phyloP scores from a whole-genome alignment of 2,329 filamentous ascomycete species.

The Helotiales sp. region DNA sequence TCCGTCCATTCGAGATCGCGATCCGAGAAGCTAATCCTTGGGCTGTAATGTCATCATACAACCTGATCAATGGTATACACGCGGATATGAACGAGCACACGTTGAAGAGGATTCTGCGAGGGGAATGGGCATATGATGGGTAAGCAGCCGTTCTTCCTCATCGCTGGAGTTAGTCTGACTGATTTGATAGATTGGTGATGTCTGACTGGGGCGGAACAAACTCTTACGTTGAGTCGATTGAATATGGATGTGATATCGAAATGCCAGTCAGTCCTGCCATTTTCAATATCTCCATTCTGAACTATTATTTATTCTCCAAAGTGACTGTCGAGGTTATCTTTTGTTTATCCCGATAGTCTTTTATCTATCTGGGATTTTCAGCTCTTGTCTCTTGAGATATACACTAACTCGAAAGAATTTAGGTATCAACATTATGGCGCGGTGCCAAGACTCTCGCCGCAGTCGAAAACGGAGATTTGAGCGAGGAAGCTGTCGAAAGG shows the following conservation, averaged over 20 bases:
- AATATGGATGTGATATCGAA: conserved; percentile 57
- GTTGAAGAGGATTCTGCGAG: conserved; percentile 57
- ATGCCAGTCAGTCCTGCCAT: conserved; percentile 46
- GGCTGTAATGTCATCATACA: conserved; percentile 70
- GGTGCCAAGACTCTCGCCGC: conserved; percentile 58
- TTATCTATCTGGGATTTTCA: too few relatives aligned
- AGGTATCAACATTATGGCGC: conserved; percentile 50
- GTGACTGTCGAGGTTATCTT: too few relatives aligned
- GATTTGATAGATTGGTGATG: conserved; percentile 48
- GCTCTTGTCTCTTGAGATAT: not conserved
- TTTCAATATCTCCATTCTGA: too few relatives aligned
- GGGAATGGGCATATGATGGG: conserved; percentile 64
- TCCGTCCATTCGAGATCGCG: conserved; percentile 75
- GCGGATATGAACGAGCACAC: conserved; percentile 56
- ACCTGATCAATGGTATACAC: conserved; percentile 64
- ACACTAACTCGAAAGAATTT: not conserved
- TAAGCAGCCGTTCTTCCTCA: conserved; percentile 33
- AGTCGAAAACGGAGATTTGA: conserved; percentile 48
- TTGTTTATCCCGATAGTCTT: too few relatives aligned
- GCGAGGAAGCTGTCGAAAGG: conserved; percentile 51
- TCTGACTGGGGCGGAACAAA: conserved; percentile 61
- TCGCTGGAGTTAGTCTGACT: not conserved
- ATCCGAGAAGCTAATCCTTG: conserved; percentile 68
- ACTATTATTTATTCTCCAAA: too few relatives aligned
- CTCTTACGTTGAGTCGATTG: conserved; percentile 54